phyloP scores from a whole-genome alignment of 2,329 filamentous ascomycete genomes.

The Zymoseptoria pseudotritici region DNA sequence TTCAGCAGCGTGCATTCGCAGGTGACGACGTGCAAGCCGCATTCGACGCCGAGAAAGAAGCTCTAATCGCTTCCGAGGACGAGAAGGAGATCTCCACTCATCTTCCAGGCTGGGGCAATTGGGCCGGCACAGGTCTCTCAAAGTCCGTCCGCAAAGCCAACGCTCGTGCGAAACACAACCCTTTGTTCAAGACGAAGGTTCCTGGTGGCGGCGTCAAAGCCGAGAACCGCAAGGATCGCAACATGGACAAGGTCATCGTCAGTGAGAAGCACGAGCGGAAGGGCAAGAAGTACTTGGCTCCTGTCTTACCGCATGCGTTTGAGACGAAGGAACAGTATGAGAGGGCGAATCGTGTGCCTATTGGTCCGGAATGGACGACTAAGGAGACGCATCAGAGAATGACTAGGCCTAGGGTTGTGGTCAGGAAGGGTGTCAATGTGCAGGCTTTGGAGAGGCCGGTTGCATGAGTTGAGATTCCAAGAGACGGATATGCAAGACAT shows the following conservation, averaged over 20 bases:
- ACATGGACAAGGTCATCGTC: conserved; percentile 78
- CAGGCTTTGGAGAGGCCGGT: conserved; percentile 75
- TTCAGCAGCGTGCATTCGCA: conserved; percentile 74
- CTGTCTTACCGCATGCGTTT: conserved; percentile 78
- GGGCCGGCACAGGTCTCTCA: conserved; percentile 78
- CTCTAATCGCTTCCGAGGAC: conserved; percentile 65
- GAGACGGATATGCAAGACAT: not conserved
- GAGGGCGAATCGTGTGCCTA: conserved; percentile 72
- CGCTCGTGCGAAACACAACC: conserved; percentile 41
- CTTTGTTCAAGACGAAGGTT: conserved; percentile 52
- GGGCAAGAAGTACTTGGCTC: conserved; percentile 82
- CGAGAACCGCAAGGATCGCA: conserved; percentile 71
- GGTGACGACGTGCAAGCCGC: conserved; percentile 75
- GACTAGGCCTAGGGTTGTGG: conserved; percentile 79
- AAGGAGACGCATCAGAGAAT: conserved; percentile 86
- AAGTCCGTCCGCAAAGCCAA: conserved; percentile 60
- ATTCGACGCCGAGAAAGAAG: conserved; percentile 73
- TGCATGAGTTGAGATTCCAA: conserved; percentile 30
- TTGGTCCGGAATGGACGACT: conserved; percentile 94
- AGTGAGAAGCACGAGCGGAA: conserved; percentile 88
- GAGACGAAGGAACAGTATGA: conserved; percentile 87
- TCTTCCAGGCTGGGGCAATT: conserved; percentile 90
- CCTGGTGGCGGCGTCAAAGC: conserved; percentile 60
- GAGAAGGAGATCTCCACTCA: conserved; percentile 75
- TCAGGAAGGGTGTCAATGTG: conserved; percentile 80